Percentiles rank a stretch among this genome's conserved stretches.
Conservation (phyloP, 345 rosid genomes). For the Atalantia buxifolia region DNA sequence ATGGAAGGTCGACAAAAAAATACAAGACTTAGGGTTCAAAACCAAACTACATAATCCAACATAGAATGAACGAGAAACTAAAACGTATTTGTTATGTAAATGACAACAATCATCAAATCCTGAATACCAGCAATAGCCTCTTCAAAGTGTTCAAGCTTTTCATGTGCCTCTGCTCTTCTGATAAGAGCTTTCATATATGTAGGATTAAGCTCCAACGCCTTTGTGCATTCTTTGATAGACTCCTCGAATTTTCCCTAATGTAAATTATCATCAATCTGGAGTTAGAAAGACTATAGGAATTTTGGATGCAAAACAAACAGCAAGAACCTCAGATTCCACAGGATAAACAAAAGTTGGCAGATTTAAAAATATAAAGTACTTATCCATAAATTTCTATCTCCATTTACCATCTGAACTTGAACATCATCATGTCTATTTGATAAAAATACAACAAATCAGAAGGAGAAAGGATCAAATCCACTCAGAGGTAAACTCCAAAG, state of each 20-base stretch:
- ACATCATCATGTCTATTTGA: neutral
- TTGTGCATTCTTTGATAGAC: slow-evolving; percentile 79
- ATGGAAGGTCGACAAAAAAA: neutral
- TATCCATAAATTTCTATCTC: neutral
- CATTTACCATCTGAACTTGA: neutral
- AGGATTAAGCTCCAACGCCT: slow-evolving; percentile 77
- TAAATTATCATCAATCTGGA: neutral
- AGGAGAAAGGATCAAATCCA: neutral
- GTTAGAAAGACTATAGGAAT: neutral
- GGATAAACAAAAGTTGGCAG: neutral
- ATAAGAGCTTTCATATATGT: slow-evolving; percentile 65
- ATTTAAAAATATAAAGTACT: neutral
- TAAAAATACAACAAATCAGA: neutral
- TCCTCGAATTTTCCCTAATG: slow-evolving; percentile 70
- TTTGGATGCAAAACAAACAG: neutral
- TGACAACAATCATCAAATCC: neutral
- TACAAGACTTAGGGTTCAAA: neutral
- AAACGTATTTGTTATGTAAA: neutral
- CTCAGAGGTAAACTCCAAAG: neutral
- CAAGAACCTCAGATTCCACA: neutral
- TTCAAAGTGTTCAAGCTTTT: slow-evolving; percentile 85
- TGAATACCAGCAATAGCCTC: slow-evolving; percentile 78
- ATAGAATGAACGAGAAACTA: neutral
- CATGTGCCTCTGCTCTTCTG: slow-evolving; percentile 87
- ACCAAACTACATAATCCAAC: neutral